These are phyloP conservation scores for Volvariella volvacea DNA, from an alignment of 1,284 basidiomycete genomes.

Conservation along the genomic window DNA sequence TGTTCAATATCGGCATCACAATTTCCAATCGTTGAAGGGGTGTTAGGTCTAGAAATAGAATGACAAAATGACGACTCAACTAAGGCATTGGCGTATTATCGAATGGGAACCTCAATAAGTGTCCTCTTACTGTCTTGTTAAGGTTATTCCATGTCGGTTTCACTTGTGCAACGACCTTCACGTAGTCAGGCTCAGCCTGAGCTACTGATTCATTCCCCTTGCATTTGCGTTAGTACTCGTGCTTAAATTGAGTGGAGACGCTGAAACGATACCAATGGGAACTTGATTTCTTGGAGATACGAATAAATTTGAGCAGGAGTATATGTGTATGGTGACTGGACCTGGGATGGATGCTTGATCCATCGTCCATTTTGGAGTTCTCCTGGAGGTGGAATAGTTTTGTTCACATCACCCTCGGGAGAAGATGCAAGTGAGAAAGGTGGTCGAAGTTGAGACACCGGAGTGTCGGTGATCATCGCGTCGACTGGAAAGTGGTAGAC, in stretches of 20 bases:
- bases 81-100: conserved; percentile 33
- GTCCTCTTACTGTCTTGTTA: conserved; percentile 17
- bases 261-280: not conserved
- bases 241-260: no score
- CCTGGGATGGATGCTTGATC: not conserved
- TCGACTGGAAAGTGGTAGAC: no score
- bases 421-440: no score
- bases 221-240: no score
- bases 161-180: conserved; percentile 1
- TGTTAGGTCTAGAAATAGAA: no score
- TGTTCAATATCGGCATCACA: conserved; percentile 8
- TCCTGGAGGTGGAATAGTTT: no score
- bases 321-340: not conserved
- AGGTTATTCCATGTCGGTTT: conserved; percentile 21
- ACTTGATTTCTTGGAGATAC: not conserved
- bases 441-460: no score
- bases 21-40: not conserved
- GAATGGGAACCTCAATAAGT: conserved; percentile 25
- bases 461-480: no score
- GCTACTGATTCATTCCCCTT: no score
- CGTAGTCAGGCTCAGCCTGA: no score
- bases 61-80: no score
- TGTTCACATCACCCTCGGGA: no score
- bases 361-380: not conserved
- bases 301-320: not conserved